Evolutionary conservation across 2,329 filamentous ascomycete species (phyloP).

Genomic region (Colletotrichum higginsianum): DNA sequence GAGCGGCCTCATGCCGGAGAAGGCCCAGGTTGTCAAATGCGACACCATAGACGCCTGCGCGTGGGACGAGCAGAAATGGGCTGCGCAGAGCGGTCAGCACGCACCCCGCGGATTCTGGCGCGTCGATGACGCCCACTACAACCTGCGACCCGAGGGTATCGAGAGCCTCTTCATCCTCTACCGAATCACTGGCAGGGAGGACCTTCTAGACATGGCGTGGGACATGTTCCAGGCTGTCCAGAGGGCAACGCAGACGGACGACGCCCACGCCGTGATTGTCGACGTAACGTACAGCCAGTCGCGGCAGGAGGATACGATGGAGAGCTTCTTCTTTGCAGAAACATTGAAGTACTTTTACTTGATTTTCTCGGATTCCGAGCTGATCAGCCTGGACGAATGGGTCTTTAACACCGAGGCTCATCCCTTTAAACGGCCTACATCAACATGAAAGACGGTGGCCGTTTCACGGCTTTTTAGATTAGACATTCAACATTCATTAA

Average conservation of each 20-base stretch:
- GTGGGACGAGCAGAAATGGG: conserved; percentile 53
- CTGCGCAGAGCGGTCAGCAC: conserved; percentile 45
- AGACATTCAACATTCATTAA: not conserved
- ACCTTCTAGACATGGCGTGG: conserved; percentile 67
- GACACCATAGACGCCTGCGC: conserved; percentile 59
- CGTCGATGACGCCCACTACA: conserved; percentile 64
- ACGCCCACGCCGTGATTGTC: conserved; percentile 63
- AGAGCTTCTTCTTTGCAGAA: conserved; percentile 82
- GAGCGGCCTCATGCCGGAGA: conserved; percentile 68
- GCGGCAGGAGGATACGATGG: conserved; percentile 58
- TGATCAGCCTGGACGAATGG: conserved; percentile 77
- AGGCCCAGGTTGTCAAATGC: conserved; percentile 60
- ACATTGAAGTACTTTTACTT: conserved; percentile 84
- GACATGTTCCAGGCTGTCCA: conserved; percentile 66
- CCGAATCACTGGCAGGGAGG: conserved; percentile 63
- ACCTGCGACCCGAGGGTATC: conserved; percentile 66
- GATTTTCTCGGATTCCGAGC: conserved; percentile 75
- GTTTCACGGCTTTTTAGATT: not conserved
- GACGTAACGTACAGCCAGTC: conserved; percentile 63
- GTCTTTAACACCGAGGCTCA: conserved; percentile 72
- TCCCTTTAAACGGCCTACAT: conserved; percentile 51
- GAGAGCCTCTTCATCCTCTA: conserved; percentile 71
- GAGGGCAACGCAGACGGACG: conserved; percentile 60
- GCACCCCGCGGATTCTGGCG: conserved; percentile 74
- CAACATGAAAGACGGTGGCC: not conserved